Base-by-base conservation (phyloP, 2,329 filamentous ascomycete species). In the Hysterium pulicare region DNA sequence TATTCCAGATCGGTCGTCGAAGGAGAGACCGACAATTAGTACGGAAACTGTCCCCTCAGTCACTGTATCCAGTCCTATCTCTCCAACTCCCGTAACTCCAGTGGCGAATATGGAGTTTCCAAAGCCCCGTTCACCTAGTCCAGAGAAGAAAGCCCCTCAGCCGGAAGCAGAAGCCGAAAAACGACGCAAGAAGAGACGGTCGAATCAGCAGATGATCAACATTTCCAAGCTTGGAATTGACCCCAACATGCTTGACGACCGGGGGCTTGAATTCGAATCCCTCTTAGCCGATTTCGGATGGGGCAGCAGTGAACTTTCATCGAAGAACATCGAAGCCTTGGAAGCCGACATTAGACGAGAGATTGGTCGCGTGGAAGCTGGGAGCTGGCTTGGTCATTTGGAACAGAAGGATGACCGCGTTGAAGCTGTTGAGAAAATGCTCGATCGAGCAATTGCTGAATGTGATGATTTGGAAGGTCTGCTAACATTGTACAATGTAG, bases 381-480 rank as follows among this genome's bases (percentile, higher is more conserved):
- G 89, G 42, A 90, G 88, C 47, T 97, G 91, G 90, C 75, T 97
- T 36, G 84, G 86, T 38, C 84, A 91, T 46, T 70, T 82, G 2
- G 79, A 91, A 52, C 87, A 93, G 52, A 90, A 95, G 57, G 91
- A 97, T 61, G 90, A 93, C 48, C 82, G 91, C 44, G 86, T 96
- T 2, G 84, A 89, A 44, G 86, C 87, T 20, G 88, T 98, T 53
- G 90, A 91, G 56, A 80, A 74, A 44, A 83, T 95, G 41, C 84
- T 98, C 41, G 91, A 98, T 61, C 78, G 84, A 50, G 87, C 90
- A n/a, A 90, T 98, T 56, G 79, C 84, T 16, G 93, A 98, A 69
- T 97, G 93, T 58, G 94, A 98, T 56, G 91, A 97, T 70, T 75
- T 98, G 44, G 93, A 98, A 63, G 94, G 94, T 46, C 75, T 98